A percentile compares a stretch with the other conserved stretches of the same genome.
These are phyloP conservation scores for Eucalyptus melliodora DNA, from an alignment of 345 rosid species.

Conservation along the genomic window DNA sequence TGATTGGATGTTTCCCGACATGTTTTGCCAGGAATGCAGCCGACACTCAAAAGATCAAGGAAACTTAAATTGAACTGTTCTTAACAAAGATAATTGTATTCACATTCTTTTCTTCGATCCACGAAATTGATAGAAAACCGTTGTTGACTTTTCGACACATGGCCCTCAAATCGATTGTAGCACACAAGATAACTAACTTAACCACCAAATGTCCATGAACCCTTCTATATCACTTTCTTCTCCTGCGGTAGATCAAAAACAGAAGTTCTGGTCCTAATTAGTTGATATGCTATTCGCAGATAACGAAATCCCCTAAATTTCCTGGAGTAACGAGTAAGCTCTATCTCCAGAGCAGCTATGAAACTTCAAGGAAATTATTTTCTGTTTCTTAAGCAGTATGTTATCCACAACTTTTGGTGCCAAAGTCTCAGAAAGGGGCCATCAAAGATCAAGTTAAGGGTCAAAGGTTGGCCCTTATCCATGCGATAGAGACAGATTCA, in stretches of 20 bases:
- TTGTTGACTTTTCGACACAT: fast-evolving
- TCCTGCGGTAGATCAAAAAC: background rate
- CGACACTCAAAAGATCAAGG: background rate
- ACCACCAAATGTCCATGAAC: background rate
- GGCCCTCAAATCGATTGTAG: background rate
- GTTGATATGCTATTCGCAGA: background rate
- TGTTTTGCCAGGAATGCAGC: background rate
- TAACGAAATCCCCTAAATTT: too few species aligned
- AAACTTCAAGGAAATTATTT: background rate
- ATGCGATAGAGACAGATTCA: background rate
- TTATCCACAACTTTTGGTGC: background rate
- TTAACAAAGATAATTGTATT: background rate
- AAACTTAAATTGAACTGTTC: background rate
- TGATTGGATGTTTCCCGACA: background rate
- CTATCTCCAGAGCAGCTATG: background rate
- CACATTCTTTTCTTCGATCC: background rate
- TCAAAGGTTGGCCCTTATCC: background rate
- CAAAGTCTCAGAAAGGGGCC: background rate
- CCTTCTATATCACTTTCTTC: background rate
- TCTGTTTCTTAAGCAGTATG: background rate
- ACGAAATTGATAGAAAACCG: background rate
- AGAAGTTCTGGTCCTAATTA: background rate
- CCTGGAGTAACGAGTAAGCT: background rate
- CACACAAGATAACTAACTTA: background rate
- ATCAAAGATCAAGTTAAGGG: background rate